These are phyloP conservation scores for Plasmodium knowlesi DNA, from an alignment of 169 alveolate genomes.

Conservation along the genomic window DNA sequence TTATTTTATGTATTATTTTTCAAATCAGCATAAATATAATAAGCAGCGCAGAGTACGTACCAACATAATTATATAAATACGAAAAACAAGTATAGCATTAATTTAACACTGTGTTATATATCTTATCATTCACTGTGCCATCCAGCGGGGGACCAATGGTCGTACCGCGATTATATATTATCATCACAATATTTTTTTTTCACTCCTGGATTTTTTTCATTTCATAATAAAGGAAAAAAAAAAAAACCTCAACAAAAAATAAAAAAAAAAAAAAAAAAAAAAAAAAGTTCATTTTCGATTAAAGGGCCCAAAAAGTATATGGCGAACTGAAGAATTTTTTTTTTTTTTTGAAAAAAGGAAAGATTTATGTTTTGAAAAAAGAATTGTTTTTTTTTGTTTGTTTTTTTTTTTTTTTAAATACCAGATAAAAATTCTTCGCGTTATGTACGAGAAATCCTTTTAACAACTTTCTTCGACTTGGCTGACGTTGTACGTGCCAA, in stretches of 20 bases:
- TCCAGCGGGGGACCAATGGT: not conserved
- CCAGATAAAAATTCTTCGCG: not conserved
- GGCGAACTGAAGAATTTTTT: not conserved
- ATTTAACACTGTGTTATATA: not conserved
- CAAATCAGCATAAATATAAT: not conserved
- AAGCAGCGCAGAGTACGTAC: too few species aligned
- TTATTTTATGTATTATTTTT: not conserved
- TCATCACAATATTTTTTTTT: not conserved
- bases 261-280: not conserved
- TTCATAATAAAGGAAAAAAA: not conserved
- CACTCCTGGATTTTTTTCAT: not conserved
- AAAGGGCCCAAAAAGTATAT: not conserved
- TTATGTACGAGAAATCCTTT: not conserved
- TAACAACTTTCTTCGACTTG: not conserved
- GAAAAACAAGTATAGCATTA: not conserved
- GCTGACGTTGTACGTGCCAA: not conserved
- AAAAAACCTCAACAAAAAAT: not conserved
- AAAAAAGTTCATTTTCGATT: not conserved
- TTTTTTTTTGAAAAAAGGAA: not conserved
- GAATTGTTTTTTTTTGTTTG: not conserved
- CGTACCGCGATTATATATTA: not conserved
- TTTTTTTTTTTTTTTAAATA: not conserved
- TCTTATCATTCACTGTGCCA: not conserved
- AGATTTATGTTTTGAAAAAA: not conserved
- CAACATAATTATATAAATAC: not conserved